Evolutionary conservation across 257 asterid species (phyloP).

Genomic region (Petrea volubilis): DNA sequence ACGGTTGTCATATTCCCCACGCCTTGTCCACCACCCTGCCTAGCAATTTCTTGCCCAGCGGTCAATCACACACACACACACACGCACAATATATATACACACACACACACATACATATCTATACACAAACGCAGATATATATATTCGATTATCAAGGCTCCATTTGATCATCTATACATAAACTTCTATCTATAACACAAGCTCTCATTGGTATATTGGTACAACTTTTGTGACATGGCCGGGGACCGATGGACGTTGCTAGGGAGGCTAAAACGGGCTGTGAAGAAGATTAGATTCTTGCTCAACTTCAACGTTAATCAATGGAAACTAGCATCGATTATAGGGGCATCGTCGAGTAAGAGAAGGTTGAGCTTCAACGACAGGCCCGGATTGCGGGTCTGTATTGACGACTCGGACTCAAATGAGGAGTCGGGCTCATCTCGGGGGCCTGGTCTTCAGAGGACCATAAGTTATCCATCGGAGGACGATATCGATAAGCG

Average conservation of each 20-base stretch:
- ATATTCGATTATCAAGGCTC: background rate
- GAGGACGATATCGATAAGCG: constrained; percentile 80
- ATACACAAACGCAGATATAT: background rate
- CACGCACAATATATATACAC: background rate
- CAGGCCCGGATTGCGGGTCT: constrained; percentile 39
- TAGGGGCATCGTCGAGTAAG: constrained; percentile 44
- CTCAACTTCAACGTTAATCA: constrained; percentile 46
- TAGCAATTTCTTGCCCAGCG: background rate
- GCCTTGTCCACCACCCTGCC: constrained; percentile 14
- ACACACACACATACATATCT: background rate
- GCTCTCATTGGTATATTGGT: background rate
- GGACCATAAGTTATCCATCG: constrained; percentile 64
- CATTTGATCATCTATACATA: background rate
- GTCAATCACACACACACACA: background rate
- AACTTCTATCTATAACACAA: background rate
- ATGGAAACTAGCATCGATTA: constrained; percentile 52
- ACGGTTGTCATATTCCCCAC: constrained; percentile 34
- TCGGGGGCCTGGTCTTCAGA: constrained; percentile 30
- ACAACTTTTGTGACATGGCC: constrained; percentile 30
- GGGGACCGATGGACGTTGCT: constrained; percentile 39
- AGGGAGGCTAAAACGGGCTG: constrained; percentile 63
- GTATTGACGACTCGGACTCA: constrained; percentile 35
- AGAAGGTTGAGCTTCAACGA: constrained; percentile 63
- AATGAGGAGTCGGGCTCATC: constrained; percentile 25
- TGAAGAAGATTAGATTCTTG: constrained; percentile 66